Base-by-base conservation (phyloP, 2,329 filamentous ascomycete species). In the Clarireedia homoeocarpa region DNA sequence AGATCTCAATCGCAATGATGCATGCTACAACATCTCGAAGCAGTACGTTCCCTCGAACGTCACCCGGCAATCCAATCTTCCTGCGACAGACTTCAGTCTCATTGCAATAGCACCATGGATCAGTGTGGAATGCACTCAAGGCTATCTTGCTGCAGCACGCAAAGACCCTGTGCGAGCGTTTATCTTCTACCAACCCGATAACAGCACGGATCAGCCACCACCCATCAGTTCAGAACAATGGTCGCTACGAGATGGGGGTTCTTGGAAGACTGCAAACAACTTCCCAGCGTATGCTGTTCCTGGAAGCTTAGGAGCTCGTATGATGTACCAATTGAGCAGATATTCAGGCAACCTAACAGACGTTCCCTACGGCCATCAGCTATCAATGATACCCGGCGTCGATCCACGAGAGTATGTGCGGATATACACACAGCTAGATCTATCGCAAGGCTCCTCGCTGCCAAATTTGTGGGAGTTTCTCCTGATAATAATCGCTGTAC, bases 41-140 rank as follows among this genome's bases (percentile, higher is more conserved):
- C 71, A 78, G n/a, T 83, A 86, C 63, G 78, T 96, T 7, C 89
- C 91, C 1, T 64, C 70, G 39, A 91, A 94, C 69, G 89, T 84
- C 54, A 95, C 89, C 12, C 82, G 86, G 15, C 79, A 81, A 63
- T 70, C 72, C n/a, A 79, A 94, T 65, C 80, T 96, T 0, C 83
- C 84, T 0, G 75, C 77, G 0, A 78, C 79, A 49, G 83, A 87
- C 62, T 90, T 89, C 69, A 83, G 86, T 55, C 76, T 91, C 51
- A 82, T 96, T 63, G 91, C 88, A 27, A 74, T 96, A 53, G 91
- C 89, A 24, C 92, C 92, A 27, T 97, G 92, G 91, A 83, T 90
- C 64, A 87, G 79, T 59, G 74, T 78, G 6, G 74, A 82, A 26
- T 99, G 92, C 68, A 87, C 89, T 12, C 72, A 78, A 55, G 80